Evolutionary conservation across 1,139 yeast genomes (phyloP).

Genomic region (Sugiyamaella pinicola): DNA sequence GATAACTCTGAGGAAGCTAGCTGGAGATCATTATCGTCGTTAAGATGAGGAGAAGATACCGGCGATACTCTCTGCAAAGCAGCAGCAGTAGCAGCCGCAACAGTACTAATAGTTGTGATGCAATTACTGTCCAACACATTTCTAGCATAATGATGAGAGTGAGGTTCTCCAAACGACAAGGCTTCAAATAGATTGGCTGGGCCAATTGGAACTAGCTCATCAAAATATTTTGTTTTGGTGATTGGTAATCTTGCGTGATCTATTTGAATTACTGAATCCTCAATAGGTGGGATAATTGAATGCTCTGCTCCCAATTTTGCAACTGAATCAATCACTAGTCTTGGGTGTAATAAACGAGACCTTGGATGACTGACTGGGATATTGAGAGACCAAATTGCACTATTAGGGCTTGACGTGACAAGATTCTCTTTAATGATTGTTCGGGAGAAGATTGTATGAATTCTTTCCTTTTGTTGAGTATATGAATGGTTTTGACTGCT

Average conservation of each 20-base stretch:
- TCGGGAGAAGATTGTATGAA: conserved; percentile 27
- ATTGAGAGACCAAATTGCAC: conserved; percentile 34
- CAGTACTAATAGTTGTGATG: no score
- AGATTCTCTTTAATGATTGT: conserved; percentile 24
- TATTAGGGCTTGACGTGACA: conserved; percentile 11
- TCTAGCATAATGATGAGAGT: neutral
- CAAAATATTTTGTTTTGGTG: conserved; percentile 19
- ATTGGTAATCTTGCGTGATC: conserved; percentile 6
- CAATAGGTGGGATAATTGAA: neutral
- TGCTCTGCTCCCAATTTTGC: conserved; percentile 12
- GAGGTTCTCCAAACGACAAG: conserved; percentile 12
- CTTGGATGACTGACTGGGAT: conserved; percentile 37
- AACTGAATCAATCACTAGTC: conserved; percentile 29
- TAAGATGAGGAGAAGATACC: conserved; percentile 5
- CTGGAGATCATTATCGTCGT: conserved; percentile 12
- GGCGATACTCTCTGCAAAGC: neutral
- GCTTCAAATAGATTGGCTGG: conserved; percentile 31
- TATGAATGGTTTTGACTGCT: neutral
- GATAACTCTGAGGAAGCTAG: conserved; percentile 24
- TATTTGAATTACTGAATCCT: neutral
- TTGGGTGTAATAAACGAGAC: conserved; percentile 33
- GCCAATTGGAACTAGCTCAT: conserved; percentile 31
- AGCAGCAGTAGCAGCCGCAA: neutral
- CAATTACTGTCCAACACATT: neutral
- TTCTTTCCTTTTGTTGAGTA: conserved; percentile 10